phyloP scores from a whole-genome alignment of 2,329 filamentous ascomycete species.

The Orbilia blumenaviensis region DNA sequence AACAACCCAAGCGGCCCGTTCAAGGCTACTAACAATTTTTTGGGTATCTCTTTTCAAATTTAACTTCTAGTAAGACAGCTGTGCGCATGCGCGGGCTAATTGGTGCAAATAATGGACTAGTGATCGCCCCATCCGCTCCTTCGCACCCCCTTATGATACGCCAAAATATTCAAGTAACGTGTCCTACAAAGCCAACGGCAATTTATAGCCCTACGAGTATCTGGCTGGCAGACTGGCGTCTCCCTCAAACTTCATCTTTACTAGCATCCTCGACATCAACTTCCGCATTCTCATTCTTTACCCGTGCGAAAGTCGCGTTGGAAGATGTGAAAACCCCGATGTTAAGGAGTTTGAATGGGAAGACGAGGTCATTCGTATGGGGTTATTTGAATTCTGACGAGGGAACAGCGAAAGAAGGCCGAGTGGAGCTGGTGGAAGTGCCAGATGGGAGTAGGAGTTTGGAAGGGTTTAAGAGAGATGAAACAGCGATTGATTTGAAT shows the following conservation, averaged over 20 bases:
- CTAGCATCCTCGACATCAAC: neutral
- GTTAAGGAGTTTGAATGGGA: slow-evolving; percentile 14
- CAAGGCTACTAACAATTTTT: slow-evolving; percentile 4
- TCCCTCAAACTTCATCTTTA: slow-evolving; percentile 8
- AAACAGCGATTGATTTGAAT: neutral
- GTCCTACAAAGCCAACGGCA: slow-evolving; percentile 20
- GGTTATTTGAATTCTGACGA: slow-evolving; percentile 20
- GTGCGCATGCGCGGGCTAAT: neutral
- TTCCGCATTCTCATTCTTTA: slow-evolving; percentile 23
- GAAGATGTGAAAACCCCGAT: slow-evolving; percentile 15
- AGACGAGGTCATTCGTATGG: slow-evolving; percentile 26
- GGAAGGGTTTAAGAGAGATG: slow-evolving; percentile 5
- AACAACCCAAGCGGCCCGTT: neutral
- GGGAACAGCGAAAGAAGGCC: neutral
- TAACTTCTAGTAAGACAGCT: neutral
- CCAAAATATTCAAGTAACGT: neutral
- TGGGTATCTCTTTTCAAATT: neutral
- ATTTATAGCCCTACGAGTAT: slow-evolving; percentile 27
- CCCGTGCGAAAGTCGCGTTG: slow-evolving; percentile 8
- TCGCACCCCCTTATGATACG: slow-evolving; percentile 1
- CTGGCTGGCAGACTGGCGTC: slow-evolving; percentile 43
- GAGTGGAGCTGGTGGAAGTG: slow-evolving; percentile 8
- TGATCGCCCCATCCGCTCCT: slow-evolving; percentile 10
- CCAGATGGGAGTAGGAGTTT: slow-evolving; percentile 13
- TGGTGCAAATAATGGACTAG: neutral